A percentile compares a stretch with the other conserved stretches of the same genome.
Evolutionary conservation across 2,329 filamentous ascomycete genomes (phyloP).

Genomic region (Clarireedia sp.): DNA sequence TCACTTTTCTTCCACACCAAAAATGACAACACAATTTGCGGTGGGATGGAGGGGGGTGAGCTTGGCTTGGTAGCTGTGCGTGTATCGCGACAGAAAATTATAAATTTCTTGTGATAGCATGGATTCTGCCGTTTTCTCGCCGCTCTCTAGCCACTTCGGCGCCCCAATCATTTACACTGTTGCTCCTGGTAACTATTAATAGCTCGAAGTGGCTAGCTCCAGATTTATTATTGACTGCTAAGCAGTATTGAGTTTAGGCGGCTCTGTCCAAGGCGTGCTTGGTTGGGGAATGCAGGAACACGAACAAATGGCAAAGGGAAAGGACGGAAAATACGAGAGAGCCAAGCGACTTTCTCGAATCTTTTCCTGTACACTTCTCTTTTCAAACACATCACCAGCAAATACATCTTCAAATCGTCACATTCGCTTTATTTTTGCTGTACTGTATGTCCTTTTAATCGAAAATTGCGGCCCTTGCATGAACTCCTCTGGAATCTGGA

Average conservation of each 20-base stretch:
- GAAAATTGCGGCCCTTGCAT: neutral
- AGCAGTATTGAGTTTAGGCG: too few relatives aligned
- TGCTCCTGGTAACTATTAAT: neutral
- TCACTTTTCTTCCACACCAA: too few relatives aligned
- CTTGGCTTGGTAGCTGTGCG: neutral
- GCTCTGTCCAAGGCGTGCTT: neutral
- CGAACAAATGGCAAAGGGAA: neutral
- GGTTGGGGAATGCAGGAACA: constrained; percentile 7
- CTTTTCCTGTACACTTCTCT: too few relatives aligned
- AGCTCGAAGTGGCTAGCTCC: neutral
- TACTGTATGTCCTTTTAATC: too few relatives aligned
- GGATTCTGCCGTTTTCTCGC: constrained; percentile 1
- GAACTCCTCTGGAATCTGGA: neutral
- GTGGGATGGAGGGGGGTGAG: neutral
- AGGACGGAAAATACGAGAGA: neutral
- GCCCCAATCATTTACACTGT: neutral
- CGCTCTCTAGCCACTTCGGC: neutral
- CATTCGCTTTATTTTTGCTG: too few relatives aligned
- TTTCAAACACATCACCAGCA: neutral
- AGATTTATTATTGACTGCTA: neutral
- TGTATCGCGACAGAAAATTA: constrained; percentile 1
- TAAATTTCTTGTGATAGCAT: constrained; percentile 2
- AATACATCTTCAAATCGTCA: too few relatives aligned
- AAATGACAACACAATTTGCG: neutral
- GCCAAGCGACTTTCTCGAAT: neutral